Evolutionary conservation across 192 early-diverging fungal species (phyloP).

Genomic region (Kappamyces sp.): DNA sequence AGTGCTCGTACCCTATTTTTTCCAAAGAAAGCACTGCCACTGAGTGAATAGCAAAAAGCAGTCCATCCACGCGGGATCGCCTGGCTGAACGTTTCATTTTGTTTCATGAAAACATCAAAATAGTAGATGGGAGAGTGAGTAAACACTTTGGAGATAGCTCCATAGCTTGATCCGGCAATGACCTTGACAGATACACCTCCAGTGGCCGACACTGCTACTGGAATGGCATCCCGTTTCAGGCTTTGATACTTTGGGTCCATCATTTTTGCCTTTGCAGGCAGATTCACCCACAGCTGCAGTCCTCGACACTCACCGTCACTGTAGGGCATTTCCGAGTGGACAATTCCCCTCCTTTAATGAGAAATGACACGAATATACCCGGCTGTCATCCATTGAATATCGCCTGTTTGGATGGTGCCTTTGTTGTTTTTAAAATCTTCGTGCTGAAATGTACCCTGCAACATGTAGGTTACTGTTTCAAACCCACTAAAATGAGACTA

Average conservation of each 20-base stretch:
- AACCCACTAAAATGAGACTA: conserved; percentile 31
- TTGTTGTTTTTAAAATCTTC: conserved; percentile 54
- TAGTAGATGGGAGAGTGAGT: conserved; percentile 77
- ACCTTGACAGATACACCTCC: conserved; percentile 65
- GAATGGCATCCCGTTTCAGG: conserved; percentile 55
- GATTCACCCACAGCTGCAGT: conserved; percentile 66
- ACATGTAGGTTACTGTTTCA: conserved; percentile 62
- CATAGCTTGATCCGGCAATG: conserved; percentile 78
- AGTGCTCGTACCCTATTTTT: conserved; percentile 24
- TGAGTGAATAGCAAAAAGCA: conserved; percentile 59
- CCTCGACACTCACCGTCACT: conserved; percentile 22
- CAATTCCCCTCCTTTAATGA: conserved; percentile 36
- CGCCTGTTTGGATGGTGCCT: conserved; percentile 38
- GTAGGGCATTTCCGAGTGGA: conserved; percentile 53
- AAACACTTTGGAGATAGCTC: conserved; percentile 57
- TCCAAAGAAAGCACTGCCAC: conserved; percentile 48
- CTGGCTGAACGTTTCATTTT: conserved; percentile 42
- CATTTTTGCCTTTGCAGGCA: conserved; percentile 70
- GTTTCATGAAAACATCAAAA: conserved; percentile 65
- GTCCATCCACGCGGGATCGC: conserved; percentile 48
- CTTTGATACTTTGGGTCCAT: conserved; percentile 49
- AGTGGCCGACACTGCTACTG: conserved; percentile 42
- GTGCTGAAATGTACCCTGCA: conserved; percentile 51
- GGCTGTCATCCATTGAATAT: conserved; percentile 65
- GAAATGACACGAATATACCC: conserved; percentile 19